Evolutionary conservation across 257 asterid species (phyloP), one percentile per base, ranked within the genome.

Genomic region (Ballota nigra): DNA sequence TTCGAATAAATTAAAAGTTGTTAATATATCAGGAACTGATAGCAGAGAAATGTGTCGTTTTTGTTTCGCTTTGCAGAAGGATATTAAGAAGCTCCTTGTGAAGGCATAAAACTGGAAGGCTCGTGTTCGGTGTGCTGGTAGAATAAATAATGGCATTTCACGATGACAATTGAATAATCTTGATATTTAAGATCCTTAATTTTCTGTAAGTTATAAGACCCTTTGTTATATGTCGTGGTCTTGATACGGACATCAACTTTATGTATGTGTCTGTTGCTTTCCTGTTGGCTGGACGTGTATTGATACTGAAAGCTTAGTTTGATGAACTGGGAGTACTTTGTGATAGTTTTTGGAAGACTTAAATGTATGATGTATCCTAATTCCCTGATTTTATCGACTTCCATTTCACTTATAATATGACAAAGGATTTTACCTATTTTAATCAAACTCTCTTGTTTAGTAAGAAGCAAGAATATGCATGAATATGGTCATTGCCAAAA

Each of bases 1-100:
- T 41, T 1, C 62, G n/a, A 2, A 40, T 23, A 22, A 9, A 13
- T 13, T 13, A 13, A 28, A n/a, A 22, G n/a, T n/a, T n/a, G n/a
- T n/a, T n/a, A 15, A 4, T 4, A n/a, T 3, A 26, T 2, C 24
- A 20, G 49, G 6, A 43, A 43, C 51, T 43, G 51, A 43, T 60
- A 24, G 2, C 60, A 64, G 33, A 79, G 63, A 36, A 40, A 0
- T 20, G 16, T 52, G 11, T 29, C 34, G 40, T 15, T 28, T 66
- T 2, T 18, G 34, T 55, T 38, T 52, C 13, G 2, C 40, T 70
- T 66, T 83, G 89, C 96, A 92, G 98, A 90, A 90, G 85, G 96
- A 90, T 64, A 83, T 92, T 60, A 90, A 90, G 91, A 88, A 92
- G 81, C 97, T 92, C 45, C 77, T 92, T 70, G 93, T 75, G 68